phyloP scores from a whole-genome alignment of 2,329 filamentous ascomycete genomes.

The Verticillium klebahnii region DNA sequence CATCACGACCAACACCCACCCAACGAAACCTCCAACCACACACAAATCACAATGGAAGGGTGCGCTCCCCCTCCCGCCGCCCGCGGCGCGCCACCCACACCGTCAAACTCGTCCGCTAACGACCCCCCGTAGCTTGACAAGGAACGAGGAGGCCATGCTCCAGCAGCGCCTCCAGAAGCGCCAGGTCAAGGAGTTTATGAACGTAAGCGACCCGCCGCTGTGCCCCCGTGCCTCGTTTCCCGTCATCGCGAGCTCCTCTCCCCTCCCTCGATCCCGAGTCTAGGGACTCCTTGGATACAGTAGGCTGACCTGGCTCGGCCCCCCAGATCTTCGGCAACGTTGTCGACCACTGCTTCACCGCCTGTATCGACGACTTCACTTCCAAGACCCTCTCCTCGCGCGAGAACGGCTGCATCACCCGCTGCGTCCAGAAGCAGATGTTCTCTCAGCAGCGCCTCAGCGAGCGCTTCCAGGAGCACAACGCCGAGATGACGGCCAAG shows the following conservation, averaged over 20 bases:
- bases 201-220: slow-evolving; percentile 50
- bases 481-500: slow-evolving; percentile 53
- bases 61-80: slow-evolving; percentile 4
- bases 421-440: slow-evolving; percentile 95
- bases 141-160: slow-evolving; percentile 85
- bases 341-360: slow-evolving; percentile 88
- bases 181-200: slow-evolving; percentile 99
- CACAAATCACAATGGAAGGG: slow-evolving; percentile 14
- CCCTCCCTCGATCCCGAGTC: background rate
- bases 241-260: background rate
- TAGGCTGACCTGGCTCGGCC: background rate
- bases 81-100: background rate
- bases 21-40: background rate
- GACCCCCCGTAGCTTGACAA: slow-evolving; percentile 50
- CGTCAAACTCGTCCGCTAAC: slow-evolving; percentile 4
- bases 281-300: background rate
- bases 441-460: slow-evolving; percentile 86
- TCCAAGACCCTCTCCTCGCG: slow-evolving; percentile 87
- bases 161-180: slow-evolving; percentile 93
- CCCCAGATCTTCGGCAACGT: slow-evolving; percentile 58
- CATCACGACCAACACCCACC: background rate
- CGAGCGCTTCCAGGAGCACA: slow-evolving; percentile 78
- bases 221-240: slow-evolving; percentile 13
- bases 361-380: slow-evolving; percentile 98
- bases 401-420: slow-evolving; percentile 87